phyloP scores from a whole-genome alignment of 1,284 basidiomycete genomes.

The Singerocomus rubriflavus region DNA sequence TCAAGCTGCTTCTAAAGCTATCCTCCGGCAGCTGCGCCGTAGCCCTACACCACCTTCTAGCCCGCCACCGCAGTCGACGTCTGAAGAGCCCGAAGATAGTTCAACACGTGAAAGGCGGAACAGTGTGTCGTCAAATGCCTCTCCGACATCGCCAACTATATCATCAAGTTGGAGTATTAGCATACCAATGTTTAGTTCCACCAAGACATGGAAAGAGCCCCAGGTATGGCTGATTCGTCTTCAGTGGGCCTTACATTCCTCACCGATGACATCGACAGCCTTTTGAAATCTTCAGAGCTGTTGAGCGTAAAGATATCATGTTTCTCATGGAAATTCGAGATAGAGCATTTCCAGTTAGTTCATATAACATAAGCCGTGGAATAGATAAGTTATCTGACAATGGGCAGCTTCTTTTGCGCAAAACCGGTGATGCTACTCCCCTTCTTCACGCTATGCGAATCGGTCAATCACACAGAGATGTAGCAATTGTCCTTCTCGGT shows the following conservation, averaged over 20 bases:
- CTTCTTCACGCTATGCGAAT: conserved; percentile 80
- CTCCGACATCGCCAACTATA: conserved; percentile 32
- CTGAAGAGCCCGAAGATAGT: conserved; percentile 17
- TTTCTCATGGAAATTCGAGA: conserved; percentile 80
- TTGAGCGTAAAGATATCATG: conserved; percentile 70
- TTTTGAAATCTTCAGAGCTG: conserved; percentile 69
- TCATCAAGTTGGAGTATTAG: conserved; percentile 23
- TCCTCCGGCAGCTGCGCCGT: conserved; percentile 45
- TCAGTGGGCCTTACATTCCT: not conserved
- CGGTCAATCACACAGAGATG: conserved; percentile 67
- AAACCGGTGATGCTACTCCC: conserved; percentile 71
- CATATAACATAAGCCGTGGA: not conserved
- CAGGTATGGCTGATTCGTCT: conserved; percentile 42
- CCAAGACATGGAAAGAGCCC: conserved; percentile 52
- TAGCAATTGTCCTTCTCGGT: conserved; percentile 72
- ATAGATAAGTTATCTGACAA: conserved; percentile 6
- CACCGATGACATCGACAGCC: conserved; percentile 43
- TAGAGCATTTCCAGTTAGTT: conserved; percentile 65
- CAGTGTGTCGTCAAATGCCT: conserved; percentile 30
- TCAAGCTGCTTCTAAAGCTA: conserved; percentile 48
- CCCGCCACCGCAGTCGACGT: conserved; percentile 15
- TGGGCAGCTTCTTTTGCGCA: conserved; percentile 63
- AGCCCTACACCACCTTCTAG: conserved; percentile 37
- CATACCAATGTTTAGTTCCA: conserved; percentile 15
- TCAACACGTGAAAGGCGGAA: conserved; percentile 23